Evolutionary conservation across 108 stramenopile genomes (phyloP), one percentile per base, ranked within the genome.

Genomic region (Pseudonitzschia pungens): DNA sequence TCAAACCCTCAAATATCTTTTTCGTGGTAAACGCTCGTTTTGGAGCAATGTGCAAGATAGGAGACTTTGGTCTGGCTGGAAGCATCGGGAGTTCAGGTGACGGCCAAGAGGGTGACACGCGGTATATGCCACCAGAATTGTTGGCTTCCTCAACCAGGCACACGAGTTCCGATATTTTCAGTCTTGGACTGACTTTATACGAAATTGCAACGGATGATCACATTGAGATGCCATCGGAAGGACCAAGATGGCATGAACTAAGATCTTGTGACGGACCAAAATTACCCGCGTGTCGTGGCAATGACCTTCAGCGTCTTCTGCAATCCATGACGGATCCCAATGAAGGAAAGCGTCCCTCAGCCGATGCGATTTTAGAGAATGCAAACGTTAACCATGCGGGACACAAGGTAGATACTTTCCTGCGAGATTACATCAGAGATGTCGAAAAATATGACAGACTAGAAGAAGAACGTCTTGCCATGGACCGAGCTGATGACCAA

Each of bases 1-100:
- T 94, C 75, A 94, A 94, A 70, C 91, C 91, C 4, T 89, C 88
- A 18, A 94, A 94, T 51, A 87, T 94, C 43, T 90, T 94, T 29
- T 85, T 94, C 32, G 83, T 85, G 4, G 66, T 31, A 2, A 81
- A 90, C 65, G 55, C 74, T 41, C 77, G 81, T 31, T 85, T 81
- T 75, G 92, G 92, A 15, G 81, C 87, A 27, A 87, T 91, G 65
- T 90, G 89, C 65, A 94, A 94, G 60, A 94, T 94, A 48, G 93
- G 93, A 16, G 93, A 94, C 62, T 94, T 94, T 72, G 93, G 93
- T 5, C 74, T 94, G 75, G 84, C 89, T 24, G 89, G 87, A 56
- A 81, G 85, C 15, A 82, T 87, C 64, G 92, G 92, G 10, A 81
- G 80, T 26, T 71, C 67, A 18, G 89, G 87, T 68, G 92, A 94